Conservation (phyloP, 2,329 filamentous ascomycete genomes). For the Aspergillus nomiae region DNA sequence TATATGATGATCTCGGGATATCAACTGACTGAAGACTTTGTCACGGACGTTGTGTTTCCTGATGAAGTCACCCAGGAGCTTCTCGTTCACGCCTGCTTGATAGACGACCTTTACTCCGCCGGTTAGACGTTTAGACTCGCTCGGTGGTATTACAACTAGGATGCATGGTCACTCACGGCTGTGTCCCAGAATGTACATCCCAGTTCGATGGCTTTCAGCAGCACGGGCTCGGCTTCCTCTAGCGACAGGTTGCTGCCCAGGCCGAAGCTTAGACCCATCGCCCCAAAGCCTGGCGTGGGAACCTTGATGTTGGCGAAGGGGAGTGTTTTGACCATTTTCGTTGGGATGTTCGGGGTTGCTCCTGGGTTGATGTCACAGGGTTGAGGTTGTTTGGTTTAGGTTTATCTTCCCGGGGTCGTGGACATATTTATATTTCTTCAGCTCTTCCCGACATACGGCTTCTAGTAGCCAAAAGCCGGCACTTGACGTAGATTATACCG, state of each 20-base stretch:
- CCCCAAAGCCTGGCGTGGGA: conserved; percentile 50
- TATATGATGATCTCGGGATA: background rate
- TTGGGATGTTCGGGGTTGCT: too few relatives aligned
- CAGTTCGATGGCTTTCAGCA: conserved; percentile 52
- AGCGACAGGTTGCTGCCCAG: conserved; percentile 46
- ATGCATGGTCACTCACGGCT: conserved; percentile 35
- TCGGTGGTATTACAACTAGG: rapidly evolving
- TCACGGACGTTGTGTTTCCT: conserved; percentile 54
- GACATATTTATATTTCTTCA: background rate
- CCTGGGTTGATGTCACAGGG: too few relatives aligned
- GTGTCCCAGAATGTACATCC: conserved; percentile 53
- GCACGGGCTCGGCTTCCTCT: conserved; percentile 52
- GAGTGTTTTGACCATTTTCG: conserved; percentile 45
- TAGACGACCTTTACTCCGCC: conserved; percentile 44
- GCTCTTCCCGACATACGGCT: too few relatives aligned
- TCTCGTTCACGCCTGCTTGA: conserved; percentile 52
- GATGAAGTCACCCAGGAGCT: conserved; percentile 54
- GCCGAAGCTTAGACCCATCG: conserved; percentile 52
- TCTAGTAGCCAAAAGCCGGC: too few relatives aligned
- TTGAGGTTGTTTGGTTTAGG: background rate
- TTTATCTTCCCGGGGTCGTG: background rate
- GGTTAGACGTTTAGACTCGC: conserved; percentile 1
- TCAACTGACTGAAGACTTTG: conserved; percentile 49
- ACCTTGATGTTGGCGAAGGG: conserved; percentile 44
- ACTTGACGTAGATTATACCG: background rate